Evolutionary conservation across 176 grass and related monocot genomes (phyloP).

Genomic region (Hsuehochloa calcarea): DNA sequence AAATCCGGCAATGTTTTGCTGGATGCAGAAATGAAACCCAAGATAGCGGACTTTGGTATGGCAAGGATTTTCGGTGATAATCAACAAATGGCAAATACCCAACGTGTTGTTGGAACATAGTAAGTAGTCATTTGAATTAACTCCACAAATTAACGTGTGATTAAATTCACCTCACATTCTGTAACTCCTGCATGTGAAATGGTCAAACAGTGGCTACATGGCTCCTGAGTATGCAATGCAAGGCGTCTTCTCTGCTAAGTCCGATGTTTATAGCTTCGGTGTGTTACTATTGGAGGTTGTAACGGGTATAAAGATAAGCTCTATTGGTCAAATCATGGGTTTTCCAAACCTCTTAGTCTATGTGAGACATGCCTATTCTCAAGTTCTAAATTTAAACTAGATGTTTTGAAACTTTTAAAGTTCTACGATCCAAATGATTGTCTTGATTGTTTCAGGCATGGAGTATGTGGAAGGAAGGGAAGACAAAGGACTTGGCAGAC

Average conservation of each 20-base stretch:
- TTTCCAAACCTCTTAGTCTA: conserved; percentile 46
- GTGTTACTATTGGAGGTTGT: conserved; percentile 49
- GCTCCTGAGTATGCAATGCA: conserved; percentile 64
- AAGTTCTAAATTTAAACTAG: background rate
- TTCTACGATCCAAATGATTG: background rate
- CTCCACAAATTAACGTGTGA: background rate
- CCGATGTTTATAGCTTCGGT: conserved; percentile 56
- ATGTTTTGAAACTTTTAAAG: background rate
- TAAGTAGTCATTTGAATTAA: background rate
- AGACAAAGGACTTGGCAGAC: conserved; percentile 18
- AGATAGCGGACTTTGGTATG: conserved; percentile 57
- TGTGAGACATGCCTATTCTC: conserved; percentile 20
- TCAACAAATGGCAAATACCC: conserved; percentile 31
- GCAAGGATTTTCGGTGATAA: conserved; percentile 39
- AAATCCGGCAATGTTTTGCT: conserved; percentile 46
- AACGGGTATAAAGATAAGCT: conserved; percentile 41
- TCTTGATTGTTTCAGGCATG: conserved; percentile 28
- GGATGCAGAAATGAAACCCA: conserved; percentile 38
- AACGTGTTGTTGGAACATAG: conserved; percentile 46
- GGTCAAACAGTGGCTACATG: conserved; percentile 40
- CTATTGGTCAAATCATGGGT: background rate
- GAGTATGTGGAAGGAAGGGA: conserved; percentile 52
- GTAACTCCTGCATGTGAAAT: background rate
- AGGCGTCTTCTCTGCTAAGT: conserved; percentile 46
- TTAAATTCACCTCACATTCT: background rate